Evolutionary conservation across 2,329 filamentous ascomycete species (phyloP), one percentile per base, ranked within the genome.

Genomic region (Botryosphaeria agaves): DNA sequence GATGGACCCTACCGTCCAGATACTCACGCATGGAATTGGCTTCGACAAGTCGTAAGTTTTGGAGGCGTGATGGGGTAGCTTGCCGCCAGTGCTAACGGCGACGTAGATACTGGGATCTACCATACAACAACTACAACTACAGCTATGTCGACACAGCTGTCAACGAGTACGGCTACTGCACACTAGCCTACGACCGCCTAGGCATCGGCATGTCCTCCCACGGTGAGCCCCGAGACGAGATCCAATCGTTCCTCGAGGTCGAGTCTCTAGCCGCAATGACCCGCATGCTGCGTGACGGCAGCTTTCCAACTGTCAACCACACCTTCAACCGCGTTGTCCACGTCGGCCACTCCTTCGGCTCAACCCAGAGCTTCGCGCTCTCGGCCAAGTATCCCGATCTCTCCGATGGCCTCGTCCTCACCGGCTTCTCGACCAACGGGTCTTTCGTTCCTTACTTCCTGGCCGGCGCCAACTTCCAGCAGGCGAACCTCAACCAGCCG

Each of bases 321-420:
- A 38, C 26, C 14, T 59, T 55, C 39, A 31, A 49, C 6, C 57
- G 64, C 41, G 51, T 69, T 15, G 53, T 72, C 6, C 72, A 77
- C 44, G 57, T 73, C 11, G 73, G 72, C 8, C 72, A 78, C 53
- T 72, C 66, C 0, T 77, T 72, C 39, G 73, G 73, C 18, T 71
- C 69, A 0, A 50, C 62, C 5, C 65, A 70, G 39, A 65, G 62
- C 2, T 73, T 70, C 47, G 59, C 52, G 28, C 55, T 77, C 14
- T 62, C 65, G 5, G 57, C 58, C 28, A 44, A 53, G 34, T 54
- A 69, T 40, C 69, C 69, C 1, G 43, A 57, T 32, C 51, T 67
- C 33, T 69, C 64, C 21, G 63, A 76, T 36, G 69, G 62, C 23
- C 55, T 76, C 24, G 49, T 72, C 30, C 56, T 77, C 5, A 75